phyloP scores from a whole-genome alignment of 1,284 basidiomycete species.

The Ceratobasidium sp. region DNA sequence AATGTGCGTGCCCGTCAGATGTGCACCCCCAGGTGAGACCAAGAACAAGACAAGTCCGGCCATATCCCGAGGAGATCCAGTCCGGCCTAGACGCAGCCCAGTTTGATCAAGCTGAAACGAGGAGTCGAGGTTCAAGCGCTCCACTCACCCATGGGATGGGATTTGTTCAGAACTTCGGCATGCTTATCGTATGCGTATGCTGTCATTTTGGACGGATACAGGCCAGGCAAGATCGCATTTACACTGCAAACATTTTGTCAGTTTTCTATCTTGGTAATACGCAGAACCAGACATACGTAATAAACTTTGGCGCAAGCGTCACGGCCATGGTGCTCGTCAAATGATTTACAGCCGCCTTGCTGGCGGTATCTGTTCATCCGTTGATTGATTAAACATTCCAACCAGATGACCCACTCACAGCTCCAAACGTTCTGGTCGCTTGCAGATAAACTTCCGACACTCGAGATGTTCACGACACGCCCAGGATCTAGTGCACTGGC shows the following conservation, averaged over 20 bases:
- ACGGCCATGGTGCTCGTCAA: constrained; percentile 77
- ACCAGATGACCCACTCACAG: constrained; percentile 62
- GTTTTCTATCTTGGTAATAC: neutral
- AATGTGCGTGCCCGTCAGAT: constrained; percentile 76
- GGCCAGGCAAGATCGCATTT: constrained; percentile 51
- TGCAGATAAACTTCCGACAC: constrained; percentile 68
- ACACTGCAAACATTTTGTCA: neutral
- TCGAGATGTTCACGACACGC: constrained; percentile 83
- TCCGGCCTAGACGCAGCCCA: constrained; percentile 59
- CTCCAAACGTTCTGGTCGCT: constrained; percentile 68
- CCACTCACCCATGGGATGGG: constrained; percentile 66
- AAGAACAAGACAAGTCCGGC: constrained; percentile 79
- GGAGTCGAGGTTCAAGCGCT: neutral
- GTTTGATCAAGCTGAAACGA: constrained; percentile 11
- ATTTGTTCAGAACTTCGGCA: constrained; percentile 58
- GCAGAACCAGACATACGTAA: constrained; percentile 75
- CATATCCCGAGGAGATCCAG: constrained; percentile 73
- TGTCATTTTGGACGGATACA: constrained; percentile 89
- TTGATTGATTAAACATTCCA: neutral
- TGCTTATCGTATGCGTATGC: constrained; percentile 71
- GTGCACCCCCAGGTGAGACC: constrained; percentile 70
- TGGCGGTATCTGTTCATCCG: constrained; percentile 67
- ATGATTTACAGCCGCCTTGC: constrained; percentile 78
- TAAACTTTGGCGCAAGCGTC: constrained; percentile 65
- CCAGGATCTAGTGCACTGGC: constrained; percentile 72